Base-by-base conservation (phyloP, 2,329 filamentous ascomycete species). In the Alternaria angustiovoidea region DNA sequence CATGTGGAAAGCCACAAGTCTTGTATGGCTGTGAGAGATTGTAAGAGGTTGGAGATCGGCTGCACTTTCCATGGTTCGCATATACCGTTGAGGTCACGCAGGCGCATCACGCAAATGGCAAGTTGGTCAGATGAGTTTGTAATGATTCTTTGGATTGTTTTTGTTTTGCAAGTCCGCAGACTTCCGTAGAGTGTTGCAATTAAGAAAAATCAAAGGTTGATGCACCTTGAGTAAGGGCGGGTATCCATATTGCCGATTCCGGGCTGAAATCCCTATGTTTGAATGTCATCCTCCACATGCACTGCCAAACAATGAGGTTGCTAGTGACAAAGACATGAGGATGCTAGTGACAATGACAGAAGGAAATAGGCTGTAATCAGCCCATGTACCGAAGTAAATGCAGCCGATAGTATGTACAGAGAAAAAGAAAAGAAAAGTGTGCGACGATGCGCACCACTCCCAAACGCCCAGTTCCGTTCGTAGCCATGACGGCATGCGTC, bases 401-500 rank as follows among this genome's bases (percentile, higher is more conserved):
- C 46, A 24, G 34, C 47, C 47, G 39, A 44, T 54, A 63, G 65
- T 58, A 63, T 70, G 64, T 64, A 70, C 53, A 61, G 12, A 28
- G 16, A 44, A 61, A 51, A 62, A 60, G 59, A 55, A 62, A 63
- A 44, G 39, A 58, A 59, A 66, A 47, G 57, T 52, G 47, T 62
- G 55, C 52, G 61, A 28, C 24, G 59, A 52, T 54, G 28, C 44
- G 55, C 64, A 28, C 18, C 43, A 41, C 56, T 54, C 54, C 44
- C 57, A 51, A 66, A 69, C 65, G 54, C 66, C 64, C 55, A 51
- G 36, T 64, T 61, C 57, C 62, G 51, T 64, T 78, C 69, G 66
- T 78, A 77, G 76, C 76, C 77, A 64, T 78, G 76, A 77, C 74
- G 74, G 76, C 77, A 73, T 75, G 75, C 75, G 75, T 78, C 75